Evolutionary conservation across 805 yeast genomes (phyloP).

Genomic region (Yamadazyma insecticola): DNA sequence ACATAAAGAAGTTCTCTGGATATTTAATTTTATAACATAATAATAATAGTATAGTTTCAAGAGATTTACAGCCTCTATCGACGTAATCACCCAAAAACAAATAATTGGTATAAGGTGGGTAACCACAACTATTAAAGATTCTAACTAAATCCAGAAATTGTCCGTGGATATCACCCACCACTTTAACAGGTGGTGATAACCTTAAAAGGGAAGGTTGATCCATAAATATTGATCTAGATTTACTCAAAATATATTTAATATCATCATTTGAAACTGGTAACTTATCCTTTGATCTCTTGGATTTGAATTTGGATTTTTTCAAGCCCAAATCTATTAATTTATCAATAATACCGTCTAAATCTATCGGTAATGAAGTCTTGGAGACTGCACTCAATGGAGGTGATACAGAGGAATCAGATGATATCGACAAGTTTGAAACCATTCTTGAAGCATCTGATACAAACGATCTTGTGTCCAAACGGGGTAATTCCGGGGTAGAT

Average conservation of each 20-base stretch:
- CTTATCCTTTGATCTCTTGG: slow-evolving; percentile 32
- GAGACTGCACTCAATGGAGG: slow-evolving; percentile 9
- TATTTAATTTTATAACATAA: slow-evolving; percentile 53
- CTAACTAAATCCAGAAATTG: slow-evolving; percentile 52
- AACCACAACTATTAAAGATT: slow-evolving; percentile 55
- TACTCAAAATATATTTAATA: slow-evolving; percentile 52
- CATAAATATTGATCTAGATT: slow-evolving; percentile 55
- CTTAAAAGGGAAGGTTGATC: slow-evolving; percentile 62
- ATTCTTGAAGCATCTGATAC: slow-evolving; percentile 1
- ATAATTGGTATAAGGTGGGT: slow-evolving; percentile 54
- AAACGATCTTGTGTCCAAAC: not conserved
- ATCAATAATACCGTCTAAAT: slow-evolving; percentile 62
- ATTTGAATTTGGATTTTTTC: slow-evolving; percentile 13
- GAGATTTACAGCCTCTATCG: slow-evolving; percentile 54
- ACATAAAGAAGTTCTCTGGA: slow-evolving; percentile 58
- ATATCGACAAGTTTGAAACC: slow-evolving; percentile 10
- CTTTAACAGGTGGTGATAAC: slow-evolving; percentile 73
- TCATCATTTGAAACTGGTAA: slow-evolving; percentile 51
- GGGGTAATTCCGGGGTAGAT: slow-evolving; percentile 18
- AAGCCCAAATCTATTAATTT: slow-evolving; percentile 50
- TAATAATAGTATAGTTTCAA: slow-evolving; percentile 50
- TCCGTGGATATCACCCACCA: slow-evolving; percentile 82
- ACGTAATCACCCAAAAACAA: slow-evolving; percentile 57
- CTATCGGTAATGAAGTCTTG: slow-evolving; percentile 26
- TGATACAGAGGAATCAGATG: slow-evolving; percentile 11